Evolutionary conservation across 179 eudicot genomes (phyloP).

Genomic region (Camellia oleifera): DNA sequence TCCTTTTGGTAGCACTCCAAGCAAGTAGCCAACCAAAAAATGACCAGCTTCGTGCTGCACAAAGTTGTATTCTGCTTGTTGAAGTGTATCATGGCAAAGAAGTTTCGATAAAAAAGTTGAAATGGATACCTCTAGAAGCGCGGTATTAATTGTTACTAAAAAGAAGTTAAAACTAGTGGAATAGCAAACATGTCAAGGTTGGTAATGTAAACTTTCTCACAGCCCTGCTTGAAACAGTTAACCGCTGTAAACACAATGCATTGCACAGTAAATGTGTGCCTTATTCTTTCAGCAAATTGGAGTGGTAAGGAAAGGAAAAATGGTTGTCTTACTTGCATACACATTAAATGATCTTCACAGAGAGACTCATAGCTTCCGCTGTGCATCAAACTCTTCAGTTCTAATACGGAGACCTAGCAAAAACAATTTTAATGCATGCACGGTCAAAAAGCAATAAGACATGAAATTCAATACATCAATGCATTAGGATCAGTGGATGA

Average conservation of each 20-base stretch:
- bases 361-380: slow-evolving; percentile 22
- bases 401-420: slow-evolving; percentile 22
- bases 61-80: slow-evolving; percentile 15
- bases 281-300: no score
- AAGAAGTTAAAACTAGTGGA: background rate
- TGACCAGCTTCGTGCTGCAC: slow-evolving; percentile 65
- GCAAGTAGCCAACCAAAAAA: slow-evolving; percentile 52
- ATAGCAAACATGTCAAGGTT: background rate
- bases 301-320: slow-evolving; percentile 6
- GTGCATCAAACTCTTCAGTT: slow-evolving; percentile 18
- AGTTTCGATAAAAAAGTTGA: background rate
- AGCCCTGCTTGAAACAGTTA: background rate
- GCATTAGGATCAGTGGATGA: background rate
- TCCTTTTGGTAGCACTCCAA: slow-evolving; percentile 50
- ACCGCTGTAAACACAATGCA: background rate
- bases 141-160: background rate
- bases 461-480: no score
- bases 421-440: background rate
- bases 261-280: background rate
- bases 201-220: background rate
- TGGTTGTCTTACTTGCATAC: slow-evolving; percentile 35
- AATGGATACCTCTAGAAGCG: background rate
- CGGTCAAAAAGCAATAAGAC: no score
- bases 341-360: slow-evolving; percentile 28
- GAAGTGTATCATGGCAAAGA: background rate